Evolutionary conservation across 257 asterid species (phyloP).

Genomic region (Oldenlandia corymbosa): DNA sequence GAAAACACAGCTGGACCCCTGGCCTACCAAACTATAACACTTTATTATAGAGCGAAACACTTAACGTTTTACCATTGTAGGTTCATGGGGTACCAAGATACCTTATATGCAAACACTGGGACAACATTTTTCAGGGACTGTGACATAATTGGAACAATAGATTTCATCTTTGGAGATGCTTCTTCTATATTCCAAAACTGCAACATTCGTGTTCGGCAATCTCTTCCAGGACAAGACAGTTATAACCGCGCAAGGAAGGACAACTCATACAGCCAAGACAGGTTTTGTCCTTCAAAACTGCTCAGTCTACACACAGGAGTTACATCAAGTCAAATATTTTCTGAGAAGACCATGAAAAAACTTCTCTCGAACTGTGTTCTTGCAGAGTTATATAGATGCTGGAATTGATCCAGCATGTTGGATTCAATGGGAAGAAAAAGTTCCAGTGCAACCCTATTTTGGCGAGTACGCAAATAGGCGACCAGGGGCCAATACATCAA

Average conservation of each 20-base stretch:
- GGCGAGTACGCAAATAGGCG: conserved; percentile 9
- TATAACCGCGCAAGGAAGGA: conserved; percentile 15
- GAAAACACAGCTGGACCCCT: conserved; percentile 9
- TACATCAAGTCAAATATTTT: not conserved
- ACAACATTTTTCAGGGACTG: conserved; percentile 16
- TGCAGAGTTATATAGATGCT: conserved; percentile 3
- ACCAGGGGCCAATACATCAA: not conserved
- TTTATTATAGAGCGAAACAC: not conserved
- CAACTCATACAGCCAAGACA: not conserved
- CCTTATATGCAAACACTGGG: not conserved
- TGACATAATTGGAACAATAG: conserved; percentile 11
- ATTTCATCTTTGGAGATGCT: conserved; percentile 17
- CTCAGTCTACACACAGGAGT: not conserved
- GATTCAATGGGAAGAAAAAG: not conserved
- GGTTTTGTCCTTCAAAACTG: conserved; percentile 3
- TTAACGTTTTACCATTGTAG: conserved; percentile 12
- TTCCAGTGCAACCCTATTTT: not conserved
- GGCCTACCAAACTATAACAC: not conserved
- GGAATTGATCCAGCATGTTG: not conserved
- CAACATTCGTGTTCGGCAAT: not conserved
- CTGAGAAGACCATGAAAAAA: conserved; percentile 18
- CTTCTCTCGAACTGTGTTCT: not conserved
- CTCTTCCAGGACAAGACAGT: not conserved
- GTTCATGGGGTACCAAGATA: conserved; percentile 21
- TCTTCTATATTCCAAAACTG: conserved; percentile 9